Evolutionary conservation across 1,284 basidiomycete genomes (phyloP).

Genomic region (Cryptococcus floricola): DNA sequence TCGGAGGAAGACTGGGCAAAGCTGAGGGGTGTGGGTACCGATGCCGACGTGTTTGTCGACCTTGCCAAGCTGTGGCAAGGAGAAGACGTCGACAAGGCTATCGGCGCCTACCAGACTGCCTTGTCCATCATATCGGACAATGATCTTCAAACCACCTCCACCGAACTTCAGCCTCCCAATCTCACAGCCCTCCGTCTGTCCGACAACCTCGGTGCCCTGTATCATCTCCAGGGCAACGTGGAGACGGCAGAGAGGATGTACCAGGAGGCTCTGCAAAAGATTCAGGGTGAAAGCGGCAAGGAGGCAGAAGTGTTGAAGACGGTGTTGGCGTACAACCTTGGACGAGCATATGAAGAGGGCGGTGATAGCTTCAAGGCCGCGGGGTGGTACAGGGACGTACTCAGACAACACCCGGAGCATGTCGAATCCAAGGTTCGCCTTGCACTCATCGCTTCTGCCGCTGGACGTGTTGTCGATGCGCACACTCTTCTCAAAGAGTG

Average conservation of each 20-base stretch:
- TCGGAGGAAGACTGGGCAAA: slow-evolving; percentile 46
- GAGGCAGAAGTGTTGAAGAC: slow-evolving; percentile 62
- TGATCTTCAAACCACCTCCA: slow-evolving; percentile 12
- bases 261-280: slow-evolving; percentile 47
- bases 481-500: slow-evolving; percentile 84
- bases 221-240: slow-evolving; percentile 64
- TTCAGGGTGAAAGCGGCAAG: slow-evolving; percentile 53
- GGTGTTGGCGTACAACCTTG: slow-evolving; percentile 81
- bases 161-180: slow-evolving; percentile 20
- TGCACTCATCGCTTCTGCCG: slow-evolving; percentile 66
- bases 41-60: slow-evolving; percentile 79
- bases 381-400: slow-evolving; percentile 77
- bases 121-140: slow-evolving; percentile 52
- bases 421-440: slow-evolving; percentile 89
- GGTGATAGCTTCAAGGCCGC: slow-evolving; percentile 67
- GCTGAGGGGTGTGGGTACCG: slow-evolving; percentile 62
- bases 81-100: slow-evolving; percentile 68
- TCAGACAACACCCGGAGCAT: slow-evolving; percentile 84
- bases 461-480: slow-evolving; percentile 71
- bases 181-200: slow-evolving; percentile 52
- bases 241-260: slow-evolving; percentile 53
- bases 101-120: slow-evolving; percentile 69
- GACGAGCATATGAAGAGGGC: slow-evolving; percentile 77
- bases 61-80: slow-evolving; percentile 81
- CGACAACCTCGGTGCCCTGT: slow-evolving; percentile 77